These are phyloP conservation scores for Phytophthora sp. DNA, from an alignment of 352 stramenopile species.

Conservation along the genomic window DNA sequence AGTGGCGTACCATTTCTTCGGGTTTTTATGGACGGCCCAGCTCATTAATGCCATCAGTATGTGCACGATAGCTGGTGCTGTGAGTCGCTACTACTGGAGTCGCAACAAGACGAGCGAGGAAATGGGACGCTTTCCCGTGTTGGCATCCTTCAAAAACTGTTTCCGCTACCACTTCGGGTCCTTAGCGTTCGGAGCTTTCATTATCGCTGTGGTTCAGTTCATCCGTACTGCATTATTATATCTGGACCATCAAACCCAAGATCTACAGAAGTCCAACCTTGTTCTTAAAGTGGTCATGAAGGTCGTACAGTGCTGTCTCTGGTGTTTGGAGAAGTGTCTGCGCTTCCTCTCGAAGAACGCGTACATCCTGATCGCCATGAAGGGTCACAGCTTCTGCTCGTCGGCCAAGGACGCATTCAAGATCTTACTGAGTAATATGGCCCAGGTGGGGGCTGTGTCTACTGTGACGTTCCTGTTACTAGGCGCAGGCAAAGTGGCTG, in stretches of 20 bases:
- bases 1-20: conserved; percentile 92
- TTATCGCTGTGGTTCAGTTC: conserved; percentile 97
- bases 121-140: conserved; percentile 73
- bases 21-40: conserved; percentile 96
- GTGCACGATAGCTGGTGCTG: conserved; percentile 93
- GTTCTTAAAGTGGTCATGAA: conserved; percentile 88
- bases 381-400: conserved; percentile 75
- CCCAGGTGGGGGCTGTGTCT: conserved; percentile 83
- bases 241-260: conserved; percentile 92
- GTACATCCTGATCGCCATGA: conserved; percentile 91
- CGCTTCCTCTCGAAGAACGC: conserved; percentile 98
- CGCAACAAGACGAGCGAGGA: conserved; percentile 60
- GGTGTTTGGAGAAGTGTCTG: conserved; percentile 94
- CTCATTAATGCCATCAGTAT: conserved; percentile 97
- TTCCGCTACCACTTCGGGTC: conserved; percentile 95
- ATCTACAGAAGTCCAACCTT: conserved; percentile 77
- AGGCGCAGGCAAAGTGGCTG: conserved; percentile 92
- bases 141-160: conserved; percentile 75
- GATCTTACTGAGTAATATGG: conserved; percentile 93
- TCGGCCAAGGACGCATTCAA: conserved; percentile 94
- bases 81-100: conserved; percentile 95
- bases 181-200: conserved; percentile 94
- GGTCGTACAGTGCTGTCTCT: conserved; percentile 93
- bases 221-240: conserved; percentile 93
- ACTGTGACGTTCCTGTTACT: conserved; percentile 92